Conservation (phyloP, 768 basidiomycete genomes). For the Solioccasus polychromus region DNA sequence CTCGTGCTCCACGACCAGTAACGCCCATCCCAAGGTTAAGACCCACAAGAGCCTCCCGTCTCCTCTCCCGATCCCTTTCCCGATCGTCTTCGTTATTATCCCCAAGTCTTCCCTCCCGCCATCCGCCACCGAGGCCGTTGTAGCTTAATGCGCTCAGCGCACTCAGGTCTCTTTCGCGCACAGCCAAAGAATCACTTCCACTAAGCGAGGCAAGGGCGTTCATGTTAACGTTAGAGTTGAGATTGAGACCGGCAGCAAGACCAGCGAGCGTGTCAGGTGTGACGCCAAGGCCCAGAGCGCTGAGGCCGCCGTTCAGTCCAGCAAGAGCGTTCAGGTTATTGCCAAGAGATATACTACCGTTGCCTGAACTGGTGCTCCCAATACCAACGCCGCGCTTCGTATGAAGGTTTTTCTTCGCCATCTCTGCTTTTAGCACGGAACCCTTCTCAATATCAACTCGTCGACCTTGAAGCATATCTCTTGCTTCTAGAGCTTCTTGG, state of each 20-base stretch:
- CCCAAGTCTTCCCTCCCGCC: slow-evolving; percentile 36
- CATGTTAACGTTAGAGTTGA: slow-evolving; percentile 28
- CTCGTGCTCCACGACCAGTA: slow-evolving; percentile 51
- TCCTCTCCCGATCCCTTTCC: slow-evolving; percentile 45
- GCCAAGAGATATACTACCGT: slow-evolving; percentile 29
- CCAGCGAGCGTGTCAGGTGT: slow-evolving; percentile 27
- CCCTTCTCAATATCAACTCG: slow-evolving; percentile 93
- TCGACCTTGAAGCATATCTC: slow-evolving; percentile 84
- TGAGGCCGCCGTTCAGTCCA: slow-evolving; percentile 26
- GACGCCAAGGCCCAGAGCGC: slow-evolving; percentile 24
- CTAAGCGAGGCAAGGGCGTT: slow-evolving; percentile 24
- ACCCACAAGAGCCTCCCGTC: slow-evolving; percentile 43
- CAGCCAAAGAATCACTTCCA: slow-evolving; percentile 29
- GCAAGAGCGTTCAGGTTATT: slow-evolving; percentile 22
- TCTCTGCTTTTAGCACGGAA: slow-evolving; percentile 92
- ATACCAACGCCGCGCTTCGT: slow-evolving; percentile 90
- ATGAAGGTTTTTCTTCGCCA: slow-evolving; percentile 99
- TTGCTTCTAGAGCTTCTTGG: slow-evolving; percentile 81
- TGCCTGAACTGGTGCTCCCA: slow-evolving; percentile 33
- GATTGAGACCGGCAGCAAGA: slow-evolving; percentile 28
- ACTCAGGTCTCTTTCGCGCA: slow-evolving; percentile 47
- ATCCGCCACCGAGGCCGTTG: slow-evolving; percentile 28
- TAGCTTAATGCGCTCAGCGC: slow-evolving; percentile 49
- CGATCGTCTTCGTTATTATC: slow-evolving; percentile 35
- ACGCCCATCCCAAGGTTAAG: slow-evolving; percentile 32